These are phyloP conservation scores for Dryadomyces quercivorus DNA, from an alignment of 2,329 filamentous ascomycete genomes.

Conservation along the genomic window DNA sequence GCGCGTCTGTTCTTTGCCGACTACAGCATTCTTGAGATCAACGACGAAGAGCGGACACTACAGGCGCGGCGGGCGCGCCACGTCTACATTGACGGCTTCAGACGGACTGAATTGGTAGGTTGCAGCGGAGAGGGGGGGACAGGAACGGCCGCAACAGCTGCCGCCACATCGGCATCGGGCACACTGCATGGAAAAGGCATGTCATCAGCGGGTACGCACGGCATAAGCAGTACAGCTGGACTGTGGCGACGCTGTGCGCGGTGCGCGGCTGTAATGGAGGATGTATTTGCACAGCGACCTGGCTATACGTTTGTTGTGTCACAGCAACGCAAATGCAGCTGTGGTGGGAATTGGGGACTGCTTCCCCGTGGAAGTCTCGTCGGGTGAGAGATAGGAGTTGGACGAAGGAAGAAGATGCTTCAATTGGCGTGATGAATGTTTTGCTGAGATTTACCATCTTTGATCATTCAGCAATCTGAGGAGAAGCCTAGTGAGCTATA, in stretches of 20 bases:
- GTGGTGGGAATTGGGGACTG: slow-evolving; percentile 40
- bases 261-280: slow-evolving; percentile 55
- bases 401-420: background rate
- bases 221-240: slow-evolving; percentile 24
- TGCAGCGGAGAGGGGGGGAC: no score
- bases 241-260: slow-evolving; percentile 41
- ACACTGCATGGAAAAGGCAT: background rate
- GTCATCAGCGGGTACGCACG: slow-evolving; percentile 9
- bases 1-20: slow-evolving; percentile 62
- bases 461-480: no score
- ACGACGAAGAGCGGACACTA: slow-evolving; percentile 40
- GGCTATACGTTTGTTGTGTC: slow-evolving; percentile 40
- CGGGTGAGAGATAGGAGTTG: slow-evolving; percentile 1
- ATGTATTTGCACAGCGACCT: slow-evolving; percentile 33
- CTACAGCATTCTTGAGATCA: slow-evolving; percentile 55
- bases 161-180: background rate
- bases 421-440: background rate
- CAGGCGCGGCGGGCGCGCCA: slow-evolving; percentile 23
- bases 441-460: no score
- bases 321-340: slow-evolving; percentile 43
- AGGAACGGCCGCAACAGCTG: background rate
- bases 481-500: no score
- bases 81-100: slow-evolving; percentile 42
- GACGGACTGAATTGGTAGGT: slow-evolving; percentile 36
- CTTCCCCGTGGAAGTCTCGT: slow-evolving; percentile 17